Base-by-base conservation (phyloP, 768 basidiomycete genomes). In the Butyriboletus loyo region DNA sequence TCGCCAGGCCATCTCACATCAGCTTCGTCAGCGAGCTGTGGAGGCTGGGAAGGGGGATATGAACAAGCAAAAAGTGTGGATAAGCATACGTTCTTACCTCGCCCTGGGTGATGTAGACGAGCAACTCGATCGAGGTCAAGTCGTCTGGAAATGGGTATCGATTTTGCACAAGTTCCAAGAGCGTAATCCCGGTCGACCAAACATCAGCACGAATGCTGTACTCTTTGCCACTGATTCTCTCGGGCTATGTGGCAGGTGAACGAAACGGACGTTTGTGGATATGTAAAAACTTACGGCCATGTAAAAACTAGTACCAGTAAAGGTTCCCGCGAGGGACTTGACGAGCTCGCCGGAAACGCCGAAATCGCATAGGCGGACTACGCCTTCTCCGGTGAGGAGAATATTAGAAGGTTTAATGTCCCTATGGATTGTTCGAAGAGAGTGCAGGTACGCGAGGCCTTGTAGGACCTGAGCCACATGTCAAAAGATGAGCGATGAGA, bases 191-290 rank as follows among this genome's bases (percentile, higher is more conserved):
- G 14, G 93, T 88, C 1, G 95, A 98, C 97, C 97, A 99, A 22
- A 99, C 95, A 67, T 99, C 95, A 34, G 95, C 92, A 52, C 92
- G 85, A 63, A 97, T 96, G 30, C 91, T 91, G 68, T 97, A 99
- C 58, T 88, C 84, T 50, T 87, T 81, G 6, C 96, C 96, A 61
- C 85, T 86, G 55, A 98, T 95, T 56, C 96, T 87, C 72, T 98
- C 96, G 44, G 96, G 96, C 90, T 93, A 58, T 47, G 57, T 35
- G 50, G 41, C 28, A 21, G 43, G 19, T 66, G 40, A 65, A 36
- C 17, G 27, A 49, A 11, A 35, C 5, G 8, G 7, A 8, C 4
- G 27, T 7, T 34, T n/a, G 30, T 30, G 5, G 10, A 38, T 4
- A 13, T 38, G 45, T 22, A 21, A 27, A 21, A 27, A 83, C 95